Conservation (phyloP, 805 yeast species). For the Candida incommunis region DNA sequence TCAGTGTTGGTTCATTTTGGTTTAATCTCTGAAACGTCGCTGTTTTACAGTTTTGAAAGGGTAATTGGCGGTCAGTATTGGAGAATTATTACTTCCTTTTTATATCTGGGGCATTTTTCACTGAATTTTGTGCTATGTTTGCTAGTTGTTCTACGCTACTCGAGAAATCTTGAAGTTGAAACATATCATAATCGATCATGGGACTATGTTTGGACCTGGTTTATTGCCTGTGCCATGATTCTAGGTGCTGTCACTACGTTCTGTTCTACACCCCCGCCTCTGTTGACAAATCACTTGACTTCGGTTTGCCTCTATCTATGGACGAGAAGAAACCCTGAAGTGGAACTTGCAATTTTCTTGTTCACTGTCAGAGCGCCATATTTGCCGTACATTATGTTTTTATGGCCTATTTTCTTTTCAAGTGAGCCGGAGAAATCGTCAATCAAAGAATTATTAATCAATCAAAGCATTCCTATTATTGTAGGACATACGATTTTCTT, state of each 20-base stretch:
- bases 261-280: neutral
- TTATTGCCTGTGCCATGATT: neutral
- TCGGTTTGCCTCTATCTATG: neutral
- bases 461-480: neutral
- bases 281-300: neutral
- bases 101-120: slow-evolving; percentile 30
- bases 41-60: slow-evolving; percentile 21
- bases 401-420: neutral
- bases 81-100: slow-evolving; percentile 27
- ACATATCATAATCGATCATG: neutral
- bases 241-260: neutral
- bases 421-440: neutral
- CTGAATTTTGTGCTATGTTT: slow-evolving; percentile 23
- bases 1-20: slow-evolving; percentile 19
- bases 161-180: neutral
- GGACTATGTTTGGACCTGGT: neutral
- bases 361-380: neutral
- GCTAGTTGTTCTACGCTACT: slow-evolving; percentile 24
- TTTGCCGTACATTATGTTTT: neutral
- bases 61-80: slow-evolving; percentile 26
- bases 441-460: no score
- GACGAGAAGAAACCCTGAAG: neutral
- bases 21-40: slow-evolving; percentile 19
- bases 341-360: neutral
- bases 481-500: slow-evolving; percentile 29